Evolutionary conservation across 139 green algal genomes (phyloP).

Genomic region (Astrephomene gubernaculifera): DNA sequence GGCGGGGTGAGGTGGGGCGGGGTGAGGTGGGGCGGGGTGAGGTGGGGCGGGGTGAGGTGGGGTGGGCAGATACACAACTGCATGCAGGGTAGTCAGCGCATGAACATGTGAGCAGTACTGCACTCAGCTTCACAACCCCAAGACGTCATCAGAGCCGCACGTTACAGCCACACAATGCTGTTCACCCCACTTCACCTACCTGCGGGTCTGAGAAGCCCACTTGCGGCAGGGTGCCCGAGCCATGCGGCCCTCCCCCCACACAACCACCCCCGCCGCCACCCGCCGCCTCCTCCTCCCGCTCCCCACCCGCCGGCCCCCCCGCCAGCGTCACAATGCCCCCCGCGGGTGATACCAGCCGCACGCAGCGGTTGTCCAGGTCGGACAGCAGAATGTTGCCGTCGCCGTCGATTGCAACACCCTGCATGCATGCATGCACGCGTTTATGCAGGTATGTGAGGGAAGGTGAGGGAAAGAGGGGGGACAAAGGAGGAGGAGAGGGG

Average conservation of each 20-base stretch:
- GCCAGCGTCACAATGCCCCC: slow-evolving; percentile 14
- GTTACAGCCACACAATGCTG: too few relatives aligned
- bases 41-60: neutral
- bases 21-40: neutral
- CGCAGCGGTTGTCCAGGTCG: slow-evolving; percentile 44
- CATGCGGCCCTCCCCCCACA: neutral
- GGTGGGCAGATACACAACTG: too few relatives aligned
- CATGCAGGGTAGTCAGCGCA: too few relatives aligned
- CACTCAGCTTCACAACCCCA: too few relatives aligned
- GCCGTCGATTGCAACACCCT: slow-evolving; percentile 33
- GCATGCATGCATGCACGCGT: too few relatives aligned
- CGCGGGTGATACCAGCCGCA: neutral
- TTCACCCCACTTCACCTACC: too few relatives aligned
- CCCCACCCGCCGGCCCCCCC: neutral
- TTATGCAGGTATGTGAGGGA: too few relatives aligned
- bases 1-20: neutral
- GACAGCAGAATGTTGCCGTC: slow-evolving; percentile 39
- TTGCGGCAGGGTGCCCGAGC: neutral
- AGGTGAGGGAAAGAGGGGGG: too few relatives aligned
- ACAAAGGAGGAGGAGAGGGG: too few relatives aligned
- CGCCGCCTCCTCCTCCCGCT: neutral
- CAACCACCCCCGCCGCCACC: neutral
- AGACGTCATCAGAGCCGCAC: too few relatives aligned
- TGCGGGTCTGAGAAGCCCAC: slow-evolving; percentile 19
- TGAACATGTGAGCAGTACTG: too few relatives aligned